Evolutionary conservation across 768 basidiomycete species (phyloP), one percentile per base, ranked within the genome.

Genomic region (Lactarius akahatsu): DNA sequence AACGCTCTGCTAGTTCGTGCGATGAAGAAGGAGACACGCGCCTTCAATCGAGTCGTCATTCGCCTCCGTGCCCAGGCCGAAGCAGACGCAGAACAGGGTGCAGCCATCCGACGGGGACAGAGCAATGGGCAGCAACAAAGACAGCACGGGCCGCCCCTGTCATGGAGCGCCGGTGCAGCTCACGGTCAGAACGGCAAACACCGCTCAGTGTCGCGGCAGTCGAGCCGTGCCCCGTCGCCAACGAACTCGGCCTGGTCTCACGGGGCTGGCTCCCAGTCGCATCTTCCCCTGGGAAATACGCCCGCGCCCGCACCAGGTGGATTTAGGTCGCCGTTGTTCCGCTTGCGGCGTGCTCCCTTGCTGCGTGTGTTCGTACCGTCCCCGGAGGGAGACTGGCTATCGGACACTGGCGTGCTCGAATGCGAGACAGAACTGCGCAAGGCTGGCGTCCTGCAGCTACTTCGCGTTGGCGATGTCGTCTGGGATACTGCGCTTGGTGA

Each of bases 401-500:
- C 88, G 11, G 92, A 94, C 74, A 81, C 84, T 70, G 89, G 90
- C 65, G 86, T 95, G 23, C 71, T 92, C 63, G 88, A 90, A 71
- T 94, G 92, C 73, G 93, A 95, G 75, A 85, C 83, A 1, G 93
- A 95, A 78, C 80, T 91, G 70, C 85, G 85, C 69, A 80, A 85
- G 13, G 87, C 90, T 9, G 90, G 88, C 1, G 82, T 92, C 41
- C 69, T 80, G 70, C 79, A 80, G 52, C 75, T 91, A 55, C 75
- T 95, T 75, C 81, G 88, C 57, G 79, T 86, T 34, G 92, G 92
- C 1, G 92, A 95, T 74, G 86, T 94, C 0, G 85, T 94, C 16
- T 94, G 92, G 91, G 93, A 94, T 71, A 80, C 88, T 16, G 93
- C 92, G 5, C 90, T 91, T 1, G 89, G 90, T 10, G 92, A 94